phyloP scores from a whole-genome alignment of 1,284 basidiomycete genomes.

The Cystobasidium pallidum region DNA sequence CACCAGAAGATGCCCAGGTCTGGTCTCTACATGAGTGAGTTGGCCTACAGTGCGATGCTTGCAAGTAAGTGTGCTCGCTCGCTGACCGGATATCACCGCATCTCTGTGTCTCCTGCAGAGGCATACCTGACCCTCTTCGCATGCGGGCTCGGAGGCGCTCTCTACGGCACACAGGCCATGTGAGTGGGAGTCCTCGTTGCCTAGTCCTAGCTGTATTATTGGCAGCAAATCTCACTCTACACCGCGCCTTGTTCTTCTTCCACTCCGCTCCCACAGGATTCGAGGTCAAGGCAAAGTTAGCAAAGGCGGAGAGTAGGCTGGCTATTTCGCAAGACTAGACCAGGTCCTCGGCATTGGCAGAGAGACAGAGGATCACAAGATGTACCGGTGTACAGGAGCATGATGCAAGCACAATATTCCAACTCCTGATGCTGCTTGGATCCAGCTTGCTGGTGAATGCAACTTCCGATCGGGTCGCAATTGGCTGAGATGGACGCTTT shows the following conservation, averaged over 20 bases:
- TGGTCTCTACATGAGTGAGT: slow-evolving; percentile 52
- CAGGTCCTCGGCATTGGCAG: too few relatives aligned
- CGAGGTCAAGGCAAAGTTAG: slow-evolving; percentile 15
- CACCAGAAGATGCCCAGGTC: slow-evolving; percentile 53
- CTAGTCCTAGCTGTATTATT: too few relatives aligned
- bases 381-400: neutral
- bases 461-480: slow-evolving; percentile 12
- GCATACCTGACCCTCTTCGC: slow-evolving; percentile 50
- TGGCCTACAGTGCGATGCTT: too few relatives aligned
- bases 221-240: too few relatives aligned
- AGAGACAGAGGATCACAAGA: neutral
- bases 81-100: too few relatives aligned
- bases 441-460: too few relatives aligned
- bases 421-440: too few relatives aligned
- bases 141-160: slow-evolving; percentile 49
- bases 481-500: slow-evolving; percentile 11
- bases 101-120: slow-evolving; percentile 35
- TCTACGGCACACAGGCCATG: slow-evolving; percentile 46
- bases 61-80: too few relatives aligned
- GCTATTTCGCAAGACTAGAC: too few relatives aligned
- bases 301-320: slow-evolving; percentile 22
- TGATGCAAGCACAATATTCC: neutral
- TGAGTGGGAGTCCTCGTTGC: neutral
- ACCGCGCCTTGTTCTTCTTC: neutral
- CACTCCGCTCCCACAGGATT: slow-evolving; percentile 9